Percentiles rank a stretch among this genome's conserved stretches.
These are phyloP conservation scores for Cytospora piceicola DNA, from an alignment of 2,329 filamentous ascomycete species.

Conservation along the genomic window DNA sequence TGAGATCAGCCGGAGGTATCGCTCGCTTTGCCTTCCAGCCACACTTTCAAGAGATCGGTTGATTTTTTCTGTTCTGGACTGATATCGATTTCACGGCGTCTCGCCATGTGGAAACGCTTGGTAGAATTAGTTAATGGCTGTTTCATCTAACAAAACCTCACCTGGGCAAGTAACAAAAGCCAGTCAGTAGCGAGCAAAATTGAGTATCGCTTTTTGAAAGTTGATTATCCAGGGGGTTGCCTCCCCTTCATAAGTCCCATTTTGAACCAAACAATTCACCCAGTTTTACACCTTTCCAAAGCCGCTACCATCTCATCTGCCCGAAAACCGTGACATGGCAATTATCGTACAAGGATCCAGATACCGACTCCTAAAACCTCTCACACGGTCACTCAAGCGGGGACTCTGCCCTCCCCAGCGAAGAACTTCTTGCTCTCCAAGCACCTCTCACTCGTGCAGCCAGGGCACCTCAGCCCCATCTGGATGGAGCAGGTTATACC, in stretches of 20 bases:
- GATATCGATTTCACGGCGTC: no score
- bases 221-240: not conserved
- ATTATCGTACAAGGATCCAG: constrained; percentile 1
- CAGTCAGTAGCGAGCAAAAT: not conserved
- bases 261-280: not conserved
- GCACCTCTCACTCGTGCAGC: constrained; percentile 89
- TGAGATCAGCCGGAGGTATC: not conserved
- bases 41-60: no score
- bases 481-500: constrained; percentile 74
- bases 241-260: constrained; percentile 2
- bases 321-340: constrained; percentile 7
- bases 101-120: no score
- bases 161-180: not conserved
- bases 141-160: not conserved
- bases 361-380: not conserved
- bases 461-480: constrained; percentile 90
- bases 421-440: constrained; percentile 75
- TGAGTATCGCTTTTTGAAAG: not conserved
- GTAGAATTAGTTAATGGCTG: no score
- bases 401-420: constrained; percentile 38
- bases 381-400: constrained; percentile 2
- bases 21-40: no score
- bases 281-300: not conserved
- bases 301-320: not conserved
- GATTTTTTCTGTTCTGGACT: no score